phyloP scores from a whole-genome alignment of 2,329 filamentous ascomycete species.

The Alternaria sp. region DNA sequence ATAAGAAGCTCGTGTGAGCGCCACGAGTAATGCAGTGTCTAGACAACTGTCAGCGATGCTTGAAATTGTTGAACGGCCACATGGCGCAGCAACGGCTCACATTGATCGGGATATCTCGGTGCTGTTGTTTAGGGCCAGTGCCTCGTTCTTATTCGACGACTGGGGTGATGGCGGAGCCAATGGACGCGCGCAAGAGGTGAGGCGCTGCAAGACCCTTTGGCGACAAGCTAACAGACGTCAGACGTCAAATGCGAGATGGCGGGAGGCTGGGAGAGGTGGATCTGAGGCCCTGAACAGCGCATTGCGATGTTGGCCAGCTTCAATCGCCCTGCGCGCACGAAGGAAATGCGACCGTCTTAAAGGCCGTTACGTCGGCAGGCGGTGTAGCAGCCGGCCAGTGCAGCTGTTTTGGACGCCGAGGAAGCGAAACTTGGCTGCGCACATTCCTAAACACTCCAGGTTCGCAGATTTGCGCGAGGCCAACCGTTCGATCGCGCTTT shows the following conservation, averaged over 20 bases:
- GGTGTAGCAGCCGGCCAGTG: constrained; percentile 52
- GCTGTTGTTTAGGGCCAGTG: constrained; percentile 37
- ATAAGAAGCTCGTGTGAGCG: constrained; percentile 32
- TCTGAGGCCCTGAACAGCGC: constrained; percentile 48
- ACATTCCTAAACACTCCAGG: constrained; percentile 23
- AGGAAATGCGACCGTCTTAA: constrained; percentile 47
- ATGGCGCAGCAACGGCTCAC: constrained; percentile 37
- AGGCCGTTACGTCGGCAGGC: constrained; percentile 48
- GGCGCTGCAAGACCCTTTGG: constrained; percentile 43
- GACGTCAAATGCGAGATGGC: constrained; percentile 42
- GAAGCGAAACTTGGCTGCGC: constrained; percentile 37
- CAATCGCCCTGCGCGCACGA: constrained; percentile 37
- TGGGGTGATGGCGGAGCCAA: constrained; percentile 41
- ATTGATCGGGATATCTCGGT: constrained; percentile 42
- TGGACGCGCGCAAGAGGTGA: constrained; percentile 41
- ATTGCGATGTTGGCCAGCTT: constrained; percentile 50
- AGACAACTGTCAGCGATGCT: constrained; percentile 40
- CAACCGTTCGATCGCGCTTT: constrained; percentile 24
- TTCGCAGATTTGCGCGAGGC: constrained; percentile 29
- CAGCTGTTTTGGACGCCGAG: constrained; percentile 44
- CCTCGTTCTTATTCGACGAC: constrained; percentile 47
- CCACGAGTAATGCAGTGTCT: constrained; percentile 33
- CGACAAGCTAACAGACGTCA: constrained; percentile 49
- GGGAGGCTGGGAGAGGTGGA: constrained; percentile 44
- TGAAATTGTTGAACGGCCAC: constrained; percentile 20